These are phyloP conservation scores for Rutstroemia sydowiana DNA, from an alignment of 2,329 filamentous ascomycete genomes.

Conservation along the genomic window DNA sequence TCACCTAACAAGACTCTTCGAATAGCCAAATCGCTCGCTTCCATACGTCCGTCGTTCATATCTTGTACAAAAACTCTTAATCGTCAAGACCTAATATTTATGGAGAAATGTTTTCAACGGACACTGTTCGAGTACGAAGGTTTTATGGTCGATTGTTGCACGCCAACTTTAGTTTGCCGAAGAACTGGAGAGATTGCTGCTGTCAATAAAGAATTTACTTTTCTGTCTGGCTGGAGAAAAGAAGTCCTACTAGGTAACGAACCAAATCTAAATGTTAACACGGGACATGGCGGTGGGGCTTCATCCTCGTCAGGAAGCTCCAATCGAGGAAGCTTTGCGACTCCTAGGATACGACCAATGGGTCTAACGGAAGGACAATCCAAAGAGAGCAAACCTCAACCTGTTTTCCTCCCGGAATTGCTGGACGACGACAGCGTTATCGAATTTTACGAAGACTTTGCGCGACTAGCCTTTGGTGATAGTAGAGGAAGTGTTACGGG, in stretches of 20 bases:
- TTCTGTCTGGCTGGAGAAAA: constrained; percentile 89
- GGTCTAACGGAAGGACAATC: constrained; percentile 33
- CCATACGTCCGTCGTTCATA: constrained; percentile 88
- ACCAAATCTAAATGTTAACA: constrained; percentile 80
- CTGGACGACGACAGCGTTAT: constrained; percentile 90
- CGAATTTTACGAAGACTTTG: constrained; percentile 93
- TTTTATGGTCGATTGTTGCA: constrained; percentile 80
- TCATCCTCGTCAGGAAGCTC: constrained; percentile 23
- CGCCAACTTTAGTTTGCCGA: constrained; percentile 84
- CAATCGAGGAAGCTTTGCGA: constrained; percentile 39
- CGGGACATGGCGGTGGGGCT: constrained; percentile 30
- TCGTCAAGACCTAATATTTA: constrained; percentile 84
- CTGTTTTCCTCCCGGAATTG: constrained; percentile 85
- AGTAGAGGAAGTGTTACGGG: constrained; percentile 78
- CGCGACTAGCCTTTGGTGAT: constrained; percentile 85
- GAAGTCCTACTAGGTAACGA: constrained; percentile 82
- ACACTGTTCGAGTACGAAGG: constrained; percentile 91
- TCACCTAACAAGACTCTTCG: constrained; percentile 67
- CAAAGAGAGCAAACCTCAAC: constrained; percentile 50
- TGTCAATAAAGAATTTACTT: constrained; percentile 94
- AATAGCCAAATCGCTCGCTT: constrained; percentile 81
- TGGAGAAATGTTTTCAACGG: constrained; percentile 95
- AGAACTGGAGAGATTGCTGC: constrained; percentile 92
- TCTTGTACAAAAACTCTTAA: constrained; percentile 85
- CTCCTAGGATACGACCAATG: constrained; percentile 43